These are phyloP conservation scores for Carex kokanica DNA, from an alignment of 176 grass and related monocot species.

Conservation along the genomic window DNA sequence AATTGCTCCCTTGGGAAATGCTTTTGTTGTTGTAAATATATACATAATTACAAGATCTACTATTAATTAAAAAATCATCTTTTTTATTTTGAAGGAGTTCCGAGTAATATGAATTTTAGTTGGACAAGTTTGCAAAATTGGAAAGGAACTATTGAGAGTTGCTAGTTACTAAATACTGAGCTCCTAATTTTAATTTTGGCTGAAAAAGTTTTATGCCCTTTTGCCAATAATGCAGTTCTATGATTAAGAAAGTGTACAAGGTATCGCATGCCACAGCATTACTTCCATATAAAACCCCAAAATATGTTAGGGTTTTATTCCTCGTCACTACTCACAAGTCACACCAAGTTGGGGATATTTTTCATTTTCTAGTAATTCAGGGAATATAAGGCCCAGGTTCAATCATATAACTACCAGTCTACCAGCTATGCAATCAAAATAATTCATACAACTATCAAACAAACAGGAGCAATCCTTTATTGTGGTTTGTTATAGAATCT, in stretches of 20 bases:
- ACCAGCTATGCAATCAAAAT: slow-evolving; percentile 4
- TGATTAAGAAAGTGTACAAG: too few relatives aligned
- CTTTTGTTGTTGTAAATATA: slow-evolving; percentile 32
- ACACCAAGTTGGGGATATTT: too few relatives aligned
- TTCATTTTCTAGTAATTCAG: too few relatives aligned
- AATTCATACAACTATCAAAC: not conserved
- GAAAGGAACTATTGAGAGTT: not conserved
- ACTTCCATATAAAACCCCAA: too few relatives aligned
- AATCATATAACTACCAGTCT: not conserved
- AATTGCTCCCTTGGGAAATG: too few relatives aligned
- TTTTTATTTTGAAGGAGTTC: not conserved
- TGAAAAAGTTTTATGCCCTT: too few relatives aligned
- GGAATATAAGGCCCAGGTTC: not conserved
- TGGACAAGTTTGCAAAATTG: not conserved
- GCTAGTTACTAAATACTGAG: not conserved
- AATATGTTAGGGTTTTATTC: too few relatives aligned
- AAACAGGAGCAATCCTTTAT: not conserved
- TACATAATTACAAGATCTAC: not conserved
- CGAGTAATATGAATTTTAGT: not conserved
- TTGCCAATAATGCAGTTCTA: too few relatives aligned
- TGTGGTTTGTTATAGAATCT: not conserved
- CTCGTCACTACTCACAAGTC: too few relatives aligned
- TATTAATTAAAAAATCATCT: not conserved
- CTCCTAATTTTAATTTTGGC: too few relatives aligned
- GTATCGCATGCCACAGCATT: too few relatives aligned